These are phyloP conservation scores for Erodium texanum DNA, from an alignment of 441 rosid species.

Conservation along the genomic window DNA sequence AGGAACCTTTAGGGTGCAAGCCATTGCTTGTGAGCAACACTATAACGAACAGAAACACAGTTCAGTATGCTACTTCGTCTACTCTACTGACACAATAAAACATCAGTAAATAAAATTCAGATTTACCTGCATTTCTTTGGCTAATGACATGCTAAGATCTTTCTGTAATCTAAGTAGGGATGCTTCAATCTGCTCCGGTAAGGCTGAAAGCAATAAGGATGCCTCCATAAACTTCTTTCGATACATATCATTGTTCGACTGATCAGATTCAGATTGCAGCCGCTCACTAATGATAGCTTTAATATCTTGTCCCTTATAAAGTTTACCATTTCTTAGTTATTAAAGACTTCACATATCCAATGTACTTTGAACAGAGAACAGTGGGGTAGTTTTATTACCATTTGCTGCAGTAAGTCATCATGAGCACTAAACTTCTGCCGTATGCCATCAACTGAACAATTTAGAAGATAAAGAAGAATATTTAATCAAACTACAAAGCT, in stretches of 20 bases:
- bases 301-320: constrained; percentile 56
- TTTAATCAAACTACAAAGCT: neutral
- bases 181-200: constrained; percentile 51
- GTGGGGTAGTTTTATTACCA: constrained; percentile 39
- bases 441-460: constrained; percentile 60
- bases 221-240: constrained; percentile 49
- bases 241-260: constrained; percentile 33
- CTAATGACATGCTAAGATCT: constrained; percentile 41
- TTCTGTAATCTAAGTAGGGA: constrained; percentile 37
- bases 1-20: constrained; percentile 20
- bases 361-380: constrained; percentile 11
- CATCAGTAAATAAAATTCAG: neutral
- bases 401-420: constrained; percentile 51
- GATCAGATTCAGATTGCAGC: constrained; percentile 52
- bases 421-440: constrained; percentile 56
- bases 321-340: constrained; percentile 24
- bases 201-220: constrained; percentile 34
- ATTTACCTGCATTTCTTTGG: constrained; percentile 52
- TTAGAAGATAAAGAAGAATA: constrained; percentile 14
- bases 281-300: constrained; percentile 48
- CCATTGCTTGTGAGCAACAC: constrained; percentile 29
- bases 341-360: constrained; percentile 9
- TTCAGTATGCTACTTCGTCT: neutral
- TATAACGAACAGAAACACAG: constrained; percentile 6
- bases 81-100: neutral